Evolutionary conservation across 2,329 filamentous ascomycete genomes (phyloP).

Genomic region (Alternaria solani): DNA sequence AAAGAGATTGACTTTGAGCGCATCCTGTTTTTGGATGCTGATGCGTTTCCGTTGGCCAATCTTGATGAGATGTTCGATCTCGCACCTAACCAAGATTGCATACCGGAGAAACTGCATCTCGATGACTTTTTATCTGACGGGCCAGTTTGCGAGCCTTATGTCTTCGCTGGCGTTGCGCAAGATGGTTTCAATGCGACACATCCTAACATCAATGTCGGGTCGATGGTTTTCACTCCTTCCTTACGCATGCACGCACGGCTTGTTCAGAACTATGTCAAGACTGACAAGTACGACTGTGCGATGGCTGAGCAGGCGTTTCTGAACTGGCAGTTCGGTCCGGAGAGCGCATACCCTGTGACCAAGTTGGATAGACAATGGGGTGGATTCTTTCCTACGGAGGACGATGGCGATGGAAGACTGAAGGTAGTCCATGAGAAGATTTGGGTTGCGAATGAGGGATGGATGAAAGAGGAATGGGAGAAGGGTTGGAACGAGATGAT

Average conservation of each 20-base stretch:
- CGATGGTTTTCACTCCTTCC: slow-evolving; percentile 45
- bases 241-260: slow-evolving; percentile 40
- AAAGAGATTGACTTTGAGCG: slow-evolving; percentile 41
- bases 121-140: slow-evolving; percentile 36
- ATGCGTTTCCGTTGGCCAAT: slow-evolving; percentile 43
- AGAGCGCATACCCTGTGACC: slow-evolving; percentile 39
- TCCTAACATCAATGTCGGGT: slow-evolving; percentile 43
- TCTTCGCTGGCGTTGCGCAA: slow-evolving; percentile 41
- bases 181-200: slow-evolving; percentile 19
- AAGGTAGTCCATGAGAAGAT: slow-evolving; percentile 50
- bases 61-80: slow-evolving; percentile 44
- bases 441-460: slow-evolving; percentile 31
- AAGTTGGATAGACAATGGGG: slow-evolving; percentile 39
- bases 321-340: slow-evolving; percentile 42
- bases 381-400: slow-evolving; percentile 33
- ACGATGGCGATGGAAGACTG: slow-evolving; percentile 33
- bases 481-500: slow-evolving; percentile 37
- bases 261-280: slow-evolving; percentile 45
- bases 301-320: slow-evolving; percentile 48
- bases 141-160: slow-evolving; percentile 39
- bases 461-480: slow-evolving; percentile 39
- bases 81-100: slow-evolving; percentile 30
- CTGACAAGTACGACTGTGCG: slow-evolving; percentile 37
- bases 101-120: slow-evolving; percentile 27
- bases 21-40: slow-evolving; percentile 45